Percentiles rank a stretch among this genome's conserved stretches.
Evolutionary conservation across 495 filamentous ascomycete species (phyloP).

Genomic region (Hypoxylon crocopeplum): DNA sequence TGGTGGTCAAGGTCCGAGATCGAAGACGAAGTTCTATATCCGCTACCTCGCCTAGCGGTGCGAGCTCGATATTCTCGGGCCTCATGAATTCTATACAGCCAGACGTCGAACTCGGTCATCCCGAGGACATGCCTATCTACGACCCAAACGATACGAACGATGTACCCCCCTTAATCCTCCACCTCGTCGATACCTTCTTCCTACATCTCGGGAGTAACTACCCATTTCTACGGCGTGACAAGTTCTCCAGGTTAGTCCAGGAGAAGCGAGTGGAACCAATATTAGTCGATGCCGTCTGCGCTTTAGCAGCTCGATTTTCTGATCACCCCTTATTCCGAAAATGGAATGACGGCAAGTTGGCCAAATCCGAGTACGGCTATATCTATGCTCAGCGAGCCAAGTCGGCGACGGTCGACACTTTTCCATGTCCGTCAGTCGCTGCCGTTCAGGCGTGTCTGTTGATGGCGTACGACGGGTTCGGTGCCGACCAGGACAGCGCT

Average conservation of each 20-base stretch:
- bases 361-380: conserved; percentile 68
- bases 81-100: conserved; percentile 39
- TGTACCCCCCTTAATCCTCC: conserved; percentile 72
- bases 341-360: conserved; percentile 59
- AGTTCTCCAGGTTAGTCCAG: conserved; percentile 72
- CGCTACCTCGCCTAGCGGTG: conserved; percentile 46
- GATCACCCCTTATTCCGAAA: conserved; percentile 67
- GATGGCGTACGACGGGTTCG: conserved; percentile 86
- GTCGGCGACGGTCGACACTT: conserved; percentile 73
- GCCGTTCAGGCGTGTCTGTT: conserved; percentile 81
- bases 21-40: conserved; percentile 57
- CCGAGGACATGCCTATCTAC: conserved; percentile 79
- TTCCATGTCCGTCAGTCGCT: conserved; percentile 78
- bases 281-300: conserved; percentile 84
- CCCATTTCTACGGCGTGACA: conserved; percentile 74
- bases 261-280: conserved; percentile 84
- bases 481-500: conserved; percentile 83
- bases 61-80: conserved; percentile 37
- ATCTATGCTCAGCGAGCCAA: conserved; percentile 81
- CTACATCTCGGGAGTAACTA: conserved; percentile 79
- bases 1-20: conserved; percentile 76
- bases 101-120: conserved; percentile 57
- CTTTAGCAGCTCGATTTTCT: conserved; percentile 81
- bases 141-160: conserved; percentile 71
- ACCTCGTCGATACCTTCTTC: conserved; percentile 80